Conservation (phyloP, 1,284 basidiomycete species). For the Moesziomyces sp. region DNA sequence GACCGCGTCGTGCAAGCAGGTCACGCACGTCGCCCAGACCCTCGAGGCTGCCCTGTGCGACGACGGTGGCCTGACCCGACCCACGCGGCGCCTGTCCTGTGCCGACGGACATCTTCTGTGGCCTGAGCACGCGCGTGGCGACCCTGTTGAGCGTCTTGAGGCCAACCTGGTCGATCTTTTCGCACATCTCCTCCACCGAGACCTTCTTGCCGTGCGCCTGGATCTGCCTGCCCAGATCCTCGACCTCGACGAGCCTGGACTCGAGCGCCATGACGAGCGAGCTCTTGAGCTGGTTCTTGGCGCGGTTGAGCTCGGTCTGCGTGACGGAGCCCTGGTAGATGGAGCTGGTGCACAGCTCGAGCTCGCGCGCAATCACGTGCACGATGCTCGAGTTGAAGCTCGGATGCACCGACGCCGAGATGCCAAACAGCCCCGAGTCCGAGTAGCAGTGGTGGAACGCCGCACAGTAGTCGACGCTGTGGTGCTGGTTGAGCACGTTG, state of each 20-base stretch:
- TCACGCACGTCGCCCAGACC: conserved; percentile 59
- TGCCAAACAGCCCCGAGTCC: conserved; percentile 92
- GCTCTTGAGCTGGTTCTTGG: conserved; percentile 95
- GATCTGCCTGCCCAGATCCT: conserved; percentile 76
- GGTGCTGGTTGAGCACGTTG: conserved; percentile 94
- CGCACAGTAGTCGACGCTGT: conserved; percentile 94
- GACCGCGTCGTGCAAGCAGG: conserved; percentile 52
- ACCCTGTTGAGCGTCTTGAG: conserved; percentile 78
- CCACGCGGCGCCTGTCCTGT: conserved; percentile 23
- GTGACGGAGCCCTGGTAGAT: conserved; percentile 71
- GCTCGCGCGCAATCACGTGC: conserved; percentile 85
- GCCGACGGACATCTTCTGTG: conserved; percentile 36
- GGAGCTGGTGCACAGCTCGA: conserved; percentile 69
- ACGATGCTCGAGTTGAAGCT: conserved; percentile 76
- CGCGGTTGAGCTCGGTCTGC: conserved; percentile 79
- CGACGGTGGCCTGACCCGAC: conserved; percentile 58
- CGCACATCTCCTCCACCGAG: conserved; percentile 89
- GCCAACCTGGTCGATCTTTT: conserved; percentile 84
- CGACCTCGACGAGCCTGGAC: conserved; percentile 81
- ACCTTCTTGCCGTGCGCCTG: conserved; percentile 91
- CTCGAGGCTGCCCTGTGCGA: conserved; percentile 61
- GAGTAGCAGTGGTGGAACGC: conserved; percentile 98
- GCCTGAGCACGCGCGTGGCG: conserved; percentile 77
- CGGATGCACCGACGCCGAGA: conserved; percentile 89
- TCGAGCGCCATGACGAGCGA: conserved; percentile 95